Base-by-base conservation (phyloP, 208 protist genomes). In the Leishmania braziliensis region DNA sequence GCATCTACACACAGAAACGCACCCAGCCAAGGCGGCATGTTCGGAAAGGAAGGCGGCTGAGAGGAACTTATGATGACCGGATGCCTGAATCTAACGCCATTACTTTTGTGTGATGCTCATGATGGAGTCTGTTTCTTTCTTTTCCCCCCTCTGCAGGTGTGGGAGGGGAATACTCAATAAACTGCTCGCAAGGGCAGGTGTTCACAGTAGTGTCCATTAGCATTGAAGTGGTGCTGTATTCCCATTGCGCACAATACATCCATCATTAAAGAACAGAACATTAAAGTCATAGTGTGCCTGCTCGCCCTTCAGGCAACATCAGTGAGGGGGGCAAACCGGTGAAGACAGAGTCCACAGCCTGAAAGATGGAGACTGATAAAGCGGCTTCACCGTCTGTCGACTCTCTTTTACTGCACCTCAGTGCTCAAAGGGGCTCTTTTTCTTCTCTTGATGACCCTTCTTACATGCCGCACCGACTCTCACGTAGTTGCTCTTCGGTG, bases 1-100 rank as follows among this genome's bases (percentile, higher is more conserved):
- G 86, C 85, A 90, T 69, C 77, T 86, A 16, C n/a, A 5, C n/a
- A 51, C 78, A 20, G 46, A 43, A 43, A 26, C 33, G 4, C 65
- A 58, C 10, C 0, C 23, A 14, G 3, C 78, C 23, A 10, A 50
- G 51, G 5, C 33, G 56, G 18, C 33, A 20, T 39, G 26, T 26
- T 60, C 50, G 33, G 53, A 50, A 36, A 20, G 36, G 53, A 46
- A 62, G n/a, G 20, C 18, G 33, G 18, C 66, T 5, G 20, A 77
- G 36, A 51, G 36, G 39, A 62, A 39, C 10, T 73, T 53, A 9
- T 10, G 10, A 9, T 81, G 56, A 80, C 18, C 51, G 20, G 20
- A 16, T 26, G 54, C 51, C 26, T 73, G 23, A 73, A 53, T 73
- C 20, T 48, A 73, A 33, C 46, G 68, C 26, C 39, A 53, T 5